Evolutionary conservation across 345 rosid species (phyloP), one percentile per base, ranked within the genome.

Genomic region (Boechera stricta): DNA sequence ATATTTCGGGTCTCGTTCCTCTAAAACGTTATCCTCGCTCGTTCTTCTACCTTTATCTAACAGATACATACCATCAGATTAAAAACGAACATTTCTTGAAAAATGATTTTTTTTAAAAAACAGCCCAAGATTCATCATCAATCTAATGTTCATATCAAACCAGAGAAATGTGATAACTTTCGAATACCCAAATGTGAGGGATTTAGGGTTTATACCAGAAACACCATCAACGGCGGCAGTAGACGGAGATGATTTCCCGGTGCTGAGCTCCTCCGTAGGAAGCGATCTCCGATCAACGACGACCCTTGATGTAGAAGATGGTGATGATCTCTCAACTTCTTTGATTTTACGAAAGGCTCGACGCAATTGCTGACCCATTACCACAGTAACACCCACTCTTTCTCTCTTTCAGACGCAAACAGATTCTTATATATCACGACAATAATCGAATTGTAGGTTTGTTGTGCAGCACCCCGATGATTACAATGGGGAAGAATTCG

Each of bases 291-390:
- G 79, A 67, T 89, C 85, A 21, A 35, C 68, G 56, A 49, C 67
- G 60, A 69, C 76, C 59, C 79, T 84, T 33, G 86, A 69, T 58
- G 77, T 79, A 11, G 85, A 33, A 49, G 86, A 71, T 29, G 82
- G 83, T 21, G 89, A 67, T 21, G 89, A 73, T 64, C 76, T 80
- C 49, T 85, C 89, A 72, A 77, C 80, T 53, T 72, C 64, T 84
- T 79, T 72, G 80, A 90, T 77, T 83, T 84, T 87, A 26, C 96
- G 97, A 83, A 86, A 76, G 35, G 97, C 98, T 90, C 98, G 94
- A 89, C 99, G 98, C 88, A 96, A 86, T 85, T 91, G 97, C 87
- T 96, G 98, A 60, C 98, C 98, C 99, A 93, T 91, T 15, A 51
- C 42, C 35, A 3, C 26, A 39, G 32, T 28, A 70, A 63, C 44